A percentile compares a stretch with the other conserved stretches of the same genome.
Evolutionary conservation across 495 filamentous ascomycete genomes (phyloP).

Genomic region (Filosporella fistucella): DNA sequence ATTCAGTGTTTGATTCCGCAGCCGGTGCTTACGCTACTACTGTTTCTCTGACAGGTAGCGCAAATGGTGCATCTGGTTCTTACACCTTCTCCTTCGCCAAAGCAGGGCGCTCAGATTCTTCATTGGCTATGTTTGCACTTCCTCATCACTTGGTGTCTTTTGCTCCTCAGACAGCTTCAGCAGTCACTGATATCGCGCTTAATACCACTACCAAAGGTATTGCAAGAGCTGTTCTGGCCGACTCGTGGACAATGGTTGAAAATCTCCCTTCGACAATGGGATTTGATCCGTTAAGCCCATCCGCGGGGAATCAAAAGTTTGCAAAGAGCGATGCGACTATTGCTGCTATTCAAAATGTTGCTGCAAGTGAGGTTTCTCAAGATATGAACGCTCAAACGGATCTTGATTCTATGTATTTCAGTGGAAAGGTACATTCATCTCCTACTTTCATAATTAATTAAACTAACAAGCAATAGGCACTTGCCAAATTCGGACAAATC

Average conservation of each 20-base stretch:
- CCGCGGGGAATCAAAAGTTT: constrained; percentile 39
- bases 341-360: constrained; percentile 50
- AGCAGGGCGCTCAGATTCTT: constrained; percentile 48
- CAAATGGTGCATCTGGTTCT: constrained; percentile 52
- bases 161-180: constrained; percentile 47
- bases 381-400: constrained; percentile 67
- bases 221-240: constrained; percentile 65
- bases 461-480: constrained; percentile 39
- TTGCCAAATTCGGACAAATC: constrained; percentile 81
- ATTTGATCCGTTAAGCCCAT: constrained; percentile 68
- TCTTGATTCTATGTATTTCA: constrained; percentile 90
- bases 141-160: constrained; percentile 83
- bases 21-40: constrained; percentile 68
- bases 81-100: constrained; percentile 72
- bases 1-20: constrained; percentile 67
- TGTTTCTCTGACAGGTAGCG: constrained; percentile 57
- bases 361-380: constrained; percentile 63
- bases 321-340: constrained; percentile 48
- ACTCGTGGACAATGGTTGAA: constrained; percentile 79
- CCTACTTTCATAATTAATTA: not conserved
- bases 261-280: constrained; percentile 69
- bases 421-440: constrained; percentile 63
- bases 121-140: constrained; percentile 81
- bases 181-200: constrained; percentile 56
- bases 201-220: constrained; percentile 85